A percentile compares a stretch with the other conserved stretches of the same genome.
Conservation (phyloP, 108 stramenopile species). For the Bacterosira constricta region DNA sequence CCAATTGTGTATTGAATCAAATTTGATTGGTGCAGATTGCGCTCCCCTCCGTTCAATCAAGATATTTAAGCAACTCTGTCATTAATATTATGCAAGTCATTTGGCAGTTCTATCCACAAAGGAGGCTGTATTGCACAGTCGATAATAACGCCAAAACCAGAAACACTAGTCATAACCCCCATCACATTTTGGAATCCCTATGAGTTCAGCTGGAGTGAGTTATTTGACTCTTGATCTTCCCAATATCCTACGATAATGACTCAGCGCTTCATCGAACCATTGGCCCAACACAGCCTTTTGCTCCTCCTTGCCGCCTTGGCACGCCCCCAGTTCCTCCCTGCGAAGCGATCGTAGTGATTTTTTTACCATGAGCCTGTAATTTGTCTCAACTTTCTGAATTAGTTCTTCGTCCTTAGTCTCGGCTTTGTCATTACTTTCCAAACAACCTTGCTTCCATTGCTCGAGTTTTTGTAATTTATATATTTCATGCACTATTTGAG, state of each 20-base stretch:
- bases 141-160: no score
- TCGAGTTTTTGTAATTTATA: constrained; percentile 36
- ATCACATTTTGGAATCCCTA: no score
- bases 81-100: no score
- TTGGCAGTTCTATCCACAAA: no score
- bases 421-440: background rate
- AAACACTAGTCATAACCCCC: no score
- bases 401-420: background rate
- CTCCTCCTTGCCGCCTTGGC: constrained; percentile 64
- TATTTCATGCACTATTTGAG: constrained; percentile 43
- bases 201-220: no score
- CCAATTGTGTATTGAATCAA: no score
- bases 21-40: no score
- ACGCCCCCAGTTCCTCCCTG: constrained; percentile 64
- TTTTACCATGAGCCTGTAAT: constrained; percentile 84
- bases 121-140: no score
- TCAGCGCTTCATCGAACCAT: constrained; percentile 58
- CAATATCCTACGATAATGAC: constrained; percentile 24
- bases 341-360: constrained; percentile 61
- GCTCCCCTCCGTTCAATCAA: no score
- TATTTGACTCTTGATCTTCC: no score
- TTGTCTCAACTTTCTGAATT: constrained; percentile 40
- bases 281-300: constrained; percentile 60
- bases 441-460: constrained; percentile 23
- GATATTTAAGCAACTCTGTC: no score